phyloP scores from a whole-genome alignment of 2,329 filamentous ascomycete species.

The Hyphodiscus sp. region DNA sequence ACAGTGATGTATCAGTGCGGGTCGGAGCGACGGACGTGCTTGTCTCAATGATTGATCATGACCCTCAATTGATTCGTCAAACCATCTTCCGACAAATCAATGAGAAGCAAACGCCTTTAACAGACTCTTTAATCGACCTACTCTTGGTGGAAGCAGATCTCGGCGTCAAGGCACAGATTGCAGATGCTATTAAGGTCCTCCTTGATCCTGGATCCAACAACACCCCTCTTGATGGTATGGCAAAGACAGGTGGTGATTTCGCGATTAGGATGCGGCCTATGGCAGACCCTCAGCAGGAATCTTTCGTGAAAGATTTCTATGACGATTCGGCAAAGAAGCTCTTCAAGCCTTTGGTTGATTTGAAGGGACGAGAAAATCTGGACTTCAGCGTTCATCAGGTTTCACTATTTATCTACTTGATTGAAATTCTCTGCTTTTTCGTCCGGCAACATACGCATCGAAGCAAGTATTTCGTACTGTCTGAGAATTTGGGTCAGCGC shows the following conservation, averaged over 20 bases:
- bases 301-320: constrained; percentile 85
- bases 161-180: constrained; percentile 91
- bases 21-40: constrained; percentile 92
- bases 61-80: constrained; percentile 86
- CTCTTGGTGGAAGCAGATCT: constrained; percentile 86
- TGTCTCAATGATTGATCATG: constrained; percentile 91
- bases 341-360: constrained; percentile 77
- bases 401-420: constrained; percentile 82
- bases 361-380: constrained; percentile 64
- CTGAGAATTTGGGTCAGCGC: constrained; percentile 68
- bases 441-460: constrained; percentile 81
- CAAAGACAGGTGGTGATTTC: constrained; percentile 63
- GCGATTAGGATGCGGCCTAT: constrained; percentile 53
- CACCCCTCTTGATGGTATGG: constrained; percentile 52
- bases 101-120: constrained; percentile 78
- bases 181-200: constrained; percentile 89
- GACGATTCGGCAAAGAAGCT: constrained; percentile 77
- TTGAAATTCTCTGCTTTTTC: constrained; percentile 92
- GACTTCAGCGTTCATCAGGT: constrained; percentile 76
- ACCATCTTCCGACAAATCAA: constrained; percentile 90
- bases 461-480: constrained; percentile 81
- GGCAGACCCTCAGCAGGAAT: constrained; percentile 69
- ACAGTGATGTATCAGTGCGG: constrained; percentile 75
- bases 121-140: constrained; percentile 87
- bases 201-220: constrained; percentile 65